Conservation (phyloP, 768 basidiomycete genomes). For the Calocera viscosa region DNA sequence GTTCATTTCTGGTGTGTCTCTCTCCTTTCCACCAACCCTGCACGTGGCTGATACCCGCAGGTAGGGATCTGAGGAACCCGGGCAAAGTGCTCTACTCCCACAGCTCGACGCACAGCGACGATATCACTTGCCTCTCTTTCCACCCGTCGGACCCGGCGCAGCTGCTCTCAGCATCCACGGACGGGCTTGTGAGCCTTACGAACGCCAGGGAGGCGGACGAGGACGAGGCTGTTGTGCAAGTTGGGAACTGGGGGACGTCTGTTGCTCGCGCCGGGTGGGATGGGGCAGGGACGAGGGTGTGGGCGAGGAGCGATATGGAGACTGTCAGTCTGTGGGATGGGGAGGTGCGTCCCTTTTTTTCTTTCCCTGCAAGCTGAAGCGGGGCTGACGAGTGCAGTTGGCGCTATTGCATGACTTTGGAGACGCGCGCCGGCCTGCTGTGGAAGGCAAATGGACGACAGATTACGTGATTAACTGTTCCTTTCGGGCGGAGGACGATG, state of each 20-base stretch:
- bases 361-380: neutral
- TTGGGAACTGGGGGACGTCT: constrained; percentile 79
- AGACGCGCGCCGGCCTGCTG: constrained; percentile 15
- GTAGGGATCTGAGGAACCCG: constrained; percentile 77
- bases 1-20: constrained; percentile 65
- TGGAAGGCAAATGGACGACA: constrained; percentile 17
- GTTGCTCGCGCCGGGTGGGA: constrained; percentile 63
- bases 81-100: constrained; percentile 59
- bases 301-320: constrained; percentile 93
- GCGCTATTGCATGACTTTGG: constrained; percentile 18
- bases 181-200: constrained; percentile 55
- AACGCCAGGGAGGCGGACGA: constrained; percentile 55
- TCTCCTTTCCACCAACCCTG: neutral
- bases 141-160: constrained; percentile 25
- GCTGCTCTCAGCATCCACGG: constrained; percentile 71
- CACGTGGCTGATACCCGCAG: neutral
- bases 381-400: constrained; percentile 11
- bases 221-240: constrained; percentile 68
- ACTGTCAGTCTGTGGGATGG: constrained; percentile 74
- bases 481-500: neutral
- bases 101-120: constrained; percentile 82
- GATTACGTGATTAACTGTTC: constrained; percentile 22
- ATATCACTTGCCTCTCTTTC: constrained; percentile 68
- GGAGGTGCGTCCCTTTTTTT: constrained; percentile 36
- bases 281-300: constrained; percentile 32